Conservation (phyloP, 768 basidiomycete genomes). For the Cystobasidium tubakii region DNA sequence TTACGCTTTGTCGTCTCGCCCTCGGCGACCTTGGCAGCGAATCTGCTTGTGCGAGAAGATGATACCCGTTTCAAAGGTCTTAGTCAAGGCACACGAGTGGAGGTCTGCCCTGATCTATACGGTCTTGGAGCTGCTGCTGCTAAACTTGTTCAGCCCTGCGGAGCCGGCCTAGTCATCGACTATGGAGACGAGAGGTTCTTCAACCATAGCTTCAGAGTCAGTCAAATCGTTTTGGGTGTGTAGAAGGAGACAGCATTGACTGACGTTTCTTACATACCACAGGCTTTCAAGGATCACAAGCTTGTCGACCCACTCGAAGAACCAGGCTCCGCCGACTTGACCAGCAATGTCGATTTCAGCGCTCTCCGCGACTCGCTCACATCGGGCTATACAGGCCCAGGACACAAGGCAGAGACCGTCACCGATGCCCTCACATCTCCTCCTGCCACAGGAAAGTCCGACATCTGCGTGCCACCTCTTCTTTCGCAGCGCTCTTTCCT, state of each 20-base stretch:
- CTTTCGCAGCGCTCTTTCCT: conserved; percentile 73
- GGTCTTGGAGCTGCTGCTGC: conserved; percentile 65
- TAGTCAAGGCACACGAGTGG: conserved; percentile 66
- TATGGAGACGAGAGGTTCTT: conserved; percentile 72
- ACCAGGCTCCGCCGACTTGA: conserved; percentile 85
- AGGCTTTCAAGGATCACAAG: conserved; percentile 87
- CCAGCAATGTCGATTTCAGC: conserved; percentile 93
- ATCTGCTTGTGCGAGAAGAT: conserved; percentile 51
- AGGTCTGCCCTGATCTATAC: conserved; percentile 70
- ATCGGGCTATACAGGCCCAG: conserved; percentile 57
- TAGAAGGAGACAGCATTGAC: not conserved
- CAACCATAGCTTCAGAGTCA: conserved; percentile 71
- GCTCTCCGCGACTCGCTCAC: conserved; percentile 72
- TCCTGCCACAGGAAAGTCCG: not conserved
- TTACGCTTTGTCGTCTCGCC: conserved; percentile 38
- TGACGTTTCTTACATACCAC: not conserved
- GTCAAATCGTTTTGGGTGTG: conserved; percentile 47
- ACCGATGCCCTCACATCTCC: not conserved
- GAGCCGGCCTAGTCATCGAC: conserved; percentile 72
- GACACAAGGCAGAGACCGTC: conserved; percentile 17
- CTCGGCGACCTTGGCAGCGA: conserved; percentile 36
- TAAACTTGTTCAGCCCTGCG: conserved; percentile 55
- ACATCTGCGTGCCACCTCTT: conserved; percentile 57
- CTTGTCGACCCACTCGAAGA: conserved; percentile 75
- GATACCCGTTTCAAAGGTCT: conserved; percentile 63